phyloP scores from a whole-genome alignment of 306 rosid species.

The Fragaria ananassa region DNA sequence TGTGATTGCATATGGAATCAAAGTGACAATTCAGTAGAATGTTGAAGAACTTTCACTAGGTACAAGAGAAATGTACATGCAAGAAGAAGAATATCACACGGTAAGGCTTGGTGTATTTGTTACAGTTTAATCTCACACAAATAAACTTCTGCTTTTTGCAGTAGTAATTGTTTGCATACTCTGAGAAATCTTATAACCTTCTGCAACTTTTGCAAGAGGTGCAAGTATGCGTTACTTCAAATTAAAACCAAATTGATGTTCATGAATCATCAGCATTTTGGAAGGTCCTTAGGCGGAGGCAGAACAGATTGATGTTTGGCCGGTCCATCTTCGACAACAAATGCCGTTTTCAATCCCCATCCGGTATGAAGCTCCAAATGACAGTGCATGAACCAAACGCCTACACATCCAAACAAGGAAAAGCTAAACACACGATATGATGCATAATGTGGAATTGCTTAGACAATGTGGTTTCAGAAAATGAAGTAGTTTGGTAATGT shows the following conservation, averaged over 20 bases:
- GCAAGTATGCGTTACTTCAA: conserved; percentile 18
- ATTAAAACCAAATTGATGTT: conserved; percentile 45
- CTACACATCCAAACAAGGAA: conserved; percentile 28
- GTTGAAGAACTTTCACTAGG: background rate
- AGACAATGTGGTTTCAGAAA: background rate
- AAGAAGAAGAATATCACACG: background rate
- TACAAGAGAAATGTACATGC: background rate
- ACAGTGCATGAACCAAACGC: conserved; percentile 88
- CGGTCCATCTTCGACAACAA: conserved; percentile 71
- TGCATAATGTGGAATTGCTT: background rate
- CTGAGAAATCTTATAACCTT: conserved; percentile 29
- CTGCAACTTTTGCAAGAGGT: conserved; percentile 40
- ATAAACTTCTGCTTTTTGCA: conserved; percentile 20
- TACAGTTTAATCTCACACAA: conserved; percentile 18
- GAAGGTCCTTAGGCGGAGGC: conserved; percentile 80
- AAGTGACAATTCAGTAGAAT: background rate
- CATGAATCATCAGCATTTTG: conserved; percentile 50
- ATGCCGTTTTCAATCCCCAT: conserved; percentile 81
- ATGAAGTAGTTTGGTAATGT: background rate
- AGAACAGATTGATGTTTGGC: conserved; percentile 50
- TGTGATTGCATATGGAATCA: background rate
- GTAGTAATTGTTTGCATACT: conserved; percentile 5
- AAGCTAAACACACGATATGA: background rate
- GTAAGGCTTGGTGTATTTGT: conserved; percentile 11
- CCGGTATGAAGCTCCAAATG: conserved; percentile 80